Evolutionary conservation across 208 protist species (phyloP).

Genomic region (Trypanosoma cruzi): DNA sequence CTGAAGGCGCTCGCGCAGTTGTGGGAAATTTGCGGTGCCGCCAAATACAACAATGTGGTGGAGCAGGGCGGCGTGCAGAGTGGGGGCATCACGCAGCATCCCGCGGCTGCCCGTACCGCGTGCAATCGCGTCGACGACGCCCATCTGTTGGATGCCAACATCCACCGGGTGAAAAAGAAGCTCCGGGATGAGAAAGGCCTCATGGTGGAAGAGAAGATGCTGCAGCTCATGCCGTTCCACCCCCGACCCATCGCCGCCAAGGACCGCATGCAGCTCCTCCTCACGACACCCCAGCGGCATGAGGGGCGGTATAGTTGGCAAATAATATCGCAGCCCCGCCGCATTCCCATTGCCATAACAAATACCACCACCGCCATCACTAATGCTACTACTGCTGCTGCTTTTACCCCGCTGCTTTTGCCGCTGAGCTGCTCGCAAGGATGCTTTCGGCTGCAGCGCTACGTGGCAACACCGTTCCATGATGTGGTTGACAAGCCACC

Average conservation of each 20-base stretch:
- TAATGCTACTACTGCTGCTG: background rate
- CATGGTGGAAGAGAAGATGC: slow-evolving; percentile 55
- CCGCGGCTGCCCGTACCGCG: slow-evolving; percentile 46
- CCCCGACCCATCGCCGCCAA: slow-evolving; percentile 24
- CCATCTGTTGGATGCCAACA: slow-evolving; percentile 64
- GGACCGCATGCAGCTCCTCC: slow-evolving; percentile 38
- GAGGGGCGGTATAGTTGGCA: slow-evolving; percentile 67
- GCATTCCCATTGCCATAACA: background rate
- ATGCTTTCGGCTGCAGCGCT: slow-evolving; percentile 15
- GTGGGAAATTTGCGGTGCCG: slow-evolving; percentile 39
- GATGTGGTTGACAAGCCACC: slow-evolving; percentile 85
- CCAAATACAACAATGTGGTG: slow-evolving; percentile 56
- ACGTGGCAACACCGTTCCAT: slow-evolving; percentile 71
- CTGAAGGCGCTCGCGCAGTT: slow-evolving; percentile 45
- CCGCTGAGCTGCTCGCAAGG: slow-evolving; percentile 8
- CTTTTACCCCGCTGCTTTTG: background rate
- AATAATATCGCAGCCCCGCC: slow-evolving; percentile 52
- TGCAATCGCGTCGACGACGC: slow-evolving; percentile 48
- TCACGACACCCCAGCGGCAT: slow-evolving; percentile 66
- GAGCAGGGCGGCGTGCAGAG: slow-evolving; percentile 42
- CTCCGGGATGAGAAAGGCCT: slow-evolving; percentile 77
- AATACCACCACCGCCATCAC: background rate
- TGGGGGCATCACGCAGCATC: slow-evolving; percentile 36
- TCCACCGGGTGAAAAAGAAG: slow-evolving; percentile 77
- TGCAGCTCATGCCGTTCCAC: slow-evolving; percentile 30